Percentiles rank a stretch among this genome's conserved stretches.
Evolutionary conservation across 768 basidiomycete species (phyloP).

Genomic region (Scleroderma bovista): DNA sequence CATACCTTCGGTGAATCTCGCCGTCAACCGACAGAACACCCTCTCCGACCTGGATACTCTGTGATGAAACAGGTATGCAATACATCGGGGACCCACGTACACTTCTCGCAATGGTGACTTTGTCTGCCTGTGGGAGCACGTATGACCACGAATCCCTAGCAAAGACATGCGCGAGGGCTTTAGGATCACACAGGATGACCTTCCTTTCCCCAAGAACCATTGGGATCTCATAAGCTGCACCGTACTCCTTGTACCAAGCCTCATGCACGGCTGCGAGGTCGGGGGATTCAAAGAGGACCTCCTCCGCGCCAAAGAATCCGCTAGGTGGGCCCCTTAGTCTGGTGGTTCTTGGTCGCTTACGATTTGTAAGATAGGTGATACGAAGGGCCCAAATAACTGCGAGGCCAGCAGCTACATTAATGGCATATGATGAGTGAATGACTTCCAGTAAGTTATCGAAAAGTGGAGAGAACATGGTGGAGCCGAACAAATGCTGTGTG

Average conservation of each 20-base stretch:
- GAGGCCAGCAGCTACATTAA: background rate
- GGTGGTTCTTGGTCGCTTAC: background rate
- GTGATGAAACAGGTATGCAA: background rate
- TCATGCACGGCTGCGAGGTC: constrained; percentile 27
- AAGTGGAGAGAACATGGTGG: background rate
- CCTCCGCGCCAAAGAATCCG: background rate
- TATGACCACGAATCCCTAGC: constrained; percentile 45
- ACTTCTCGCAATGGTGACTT: constrained; percentile 30
- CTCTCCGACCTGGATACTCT: constrained; percentile 19
- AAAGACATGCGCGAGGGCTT: constrained; percentile 45
- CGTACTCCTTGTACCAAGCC: constrained; percentile 41
- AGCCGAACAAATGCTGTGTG: background rate
- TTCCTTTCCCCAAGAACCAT: constrained; percentile 28
- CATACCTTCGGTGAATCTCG: background rate
- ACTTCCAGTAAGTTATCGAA: background rate
- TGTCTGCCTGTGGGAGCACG: constrained; percentile 31
- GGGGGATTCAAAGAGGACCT: background rate
- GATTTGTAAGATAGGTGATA: background rate
- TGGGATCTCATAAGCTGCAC: constrained; percentile 38
- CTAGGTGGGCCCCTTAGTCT: background rate
- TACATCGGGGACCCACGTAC: constrained; percentile 10
- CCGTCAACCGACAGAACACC: background rate
- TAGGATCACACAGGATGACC: constrained; percentile 39
- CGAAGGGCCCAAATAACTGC: background rate
- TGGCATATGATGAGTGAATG: constrained; percentile 5